Conservation (phyloP, 257 asterid species). For the Gentiana dahurica region DNA sequence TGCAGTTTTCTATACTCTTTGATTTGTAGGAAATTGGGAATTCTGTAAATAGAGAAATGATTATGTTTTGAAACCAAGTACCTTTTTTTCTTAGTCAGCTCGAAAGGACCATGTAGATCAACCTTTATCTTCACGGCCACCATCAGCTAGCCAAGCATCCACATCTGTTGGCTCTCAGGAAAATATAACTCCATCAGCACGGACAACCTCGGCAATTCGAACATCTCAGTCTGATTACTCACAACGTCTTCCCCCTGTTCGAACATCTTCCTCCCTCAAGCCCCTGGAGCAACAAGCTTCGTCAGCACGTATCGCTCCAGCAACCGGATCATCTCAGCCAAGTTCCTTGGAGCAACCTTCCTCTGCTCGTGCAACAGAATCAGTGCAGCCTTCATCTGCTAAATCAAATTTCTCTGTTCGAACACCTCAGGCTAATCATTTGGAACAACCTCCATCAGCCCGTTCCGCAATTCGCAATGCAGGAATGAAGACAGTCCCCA, state of each 20-base stretch:
- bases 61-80: too few species aligned
- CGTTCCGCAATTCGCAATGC: constrained; percentile 38
- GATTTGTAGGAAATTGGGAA: not conserved
- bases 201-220: constrained; percentile 21
- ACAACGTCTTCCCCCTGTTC: constrained; percentile 16
- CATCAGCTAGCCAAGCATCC: constrained; percentile 28
- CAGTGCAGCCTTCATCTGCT: constrained; percentile 43
- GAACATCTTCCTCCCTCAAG: constrained; percentile 11
- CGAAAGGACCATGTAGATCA: constrained; percentile 34
- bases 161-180: constrained; percentile 24
- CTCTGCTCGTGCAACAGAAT: constrained; percentile 26
- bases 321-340: constrained; percentile 23
- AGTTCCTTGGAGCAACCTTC: constrained; percentile 21
- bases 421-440: constrained; percentile 20
- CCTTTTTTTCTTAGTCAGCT: constrained; percentile 46
- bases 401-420: constrained; percentile 27
- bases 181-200: constrained; percentile 23
- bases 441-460: constrained; percentile 73
- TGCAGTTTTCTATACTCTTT: not conserved
- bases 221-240: constrained; percentile 18
- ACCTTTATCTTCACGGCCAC: constrained; percentile 23
- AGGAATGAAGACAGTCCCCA: constrained; percentile 37
- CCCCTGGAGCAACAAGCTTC: constrained; percentile 32
- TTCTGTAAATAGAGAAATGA: too few species aligned
- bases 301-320: constrained; percentile 26